Base-by-base conservation (phyloP, 23 red algal species). In the Gracilaria domingensis region DNA sequence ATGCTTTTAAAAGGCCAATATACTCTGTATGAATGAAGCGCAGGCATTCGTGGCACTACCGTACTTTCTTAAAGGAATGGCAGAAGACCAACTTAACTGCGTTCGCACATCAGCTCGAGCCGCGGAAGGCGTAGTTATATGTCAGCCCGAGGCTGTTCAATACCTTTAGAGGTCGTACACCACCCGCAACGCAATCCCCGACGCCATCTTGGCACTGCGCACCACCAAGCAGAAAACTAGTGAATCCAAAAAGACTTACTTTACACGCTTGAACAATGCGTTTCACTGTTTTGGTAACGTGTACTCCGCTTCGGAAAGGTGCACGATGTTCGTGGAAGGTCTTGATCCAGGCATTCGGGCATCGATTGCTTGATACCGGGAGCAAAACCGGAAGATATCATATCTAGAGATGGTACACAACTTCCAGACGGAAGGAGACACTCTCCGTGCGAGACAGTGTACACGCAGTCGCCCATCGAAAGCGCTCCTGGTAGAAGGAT, bases 261-360 rank as follows among this genome's bases (percentile, higher is more conserved):
- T 16, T 55, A 55, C 11, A 55, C 51, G 17, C 1, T 18, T 55
- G 51, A 55, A 55, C 6, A 59, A 60, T 2, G 49, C 49, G 2
- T 38, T 53, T 34, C 23, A 40, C 78, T 4, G 55, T 5, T 55
- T 14, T 55, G 51, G 51, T 14, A 55, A 55, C 18, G 51, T 55
- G 1, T 20, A 55, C 24, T 55, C 51, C 14, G 51, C 51, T 2
- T 1, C 11, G 1, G 51, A 55, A 16, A 7, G 51, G 14, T 8
- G 51, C 14, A 82, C 4, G 17, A 56, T 61, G 23, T 82, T 82
- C 30, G 45, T 82, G 29, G 21, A 82, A 0, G 78, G 78, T 9
- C 47, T 82, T 25, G 40, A 21, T 38, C 32, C 25, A 8, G 17
- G 29, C 8, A 82, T 30, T 59, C n/a, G 78, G 35, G 13, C 78